Evolutionary conservation across 768 basidiomycete genomes (phyloP), one percentile per base, ranked within the genome.

Genomic region (Psilocybe subaeruginosa): DNA sequence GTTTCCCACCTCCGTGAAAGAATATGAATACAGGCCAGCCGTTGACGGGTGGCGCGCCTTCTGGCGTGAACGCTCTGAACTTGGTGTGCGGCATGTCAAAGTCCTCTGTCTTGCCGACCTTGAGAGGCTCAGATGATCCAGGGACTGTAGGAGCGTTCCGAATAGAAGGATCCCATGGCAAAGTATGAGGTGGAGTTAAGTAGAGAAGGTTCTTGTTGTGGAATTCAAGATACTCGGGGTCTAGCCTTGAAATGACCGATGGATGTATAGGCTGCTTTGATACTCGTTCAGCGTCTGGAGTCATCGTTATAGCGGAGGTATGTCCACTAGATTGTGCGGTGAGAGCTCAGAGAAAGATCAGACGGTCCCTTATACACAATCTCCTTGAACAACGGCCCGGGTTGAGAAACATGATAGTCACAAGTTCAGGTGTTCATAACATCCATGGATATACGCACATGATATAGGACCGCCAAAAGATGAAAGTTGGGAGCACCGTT

Each of bases 1-100:
- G 5, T 46, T 29, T 50, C 80, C 57, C 61, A 84, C 90, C 90
- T 55, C 91, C 91, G 63, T 91, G 91, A 69, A 87, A 90, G 79
- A 82, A 92, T 47, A 90, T 80, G 61, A 91, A 83, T 1, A 85
- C 82, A 0, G 89, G 89, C 90, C 90, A 91, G 16, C 90, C 90
- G 0, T 70, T 72, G 1, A 66, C 68, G 0, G 89, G 88, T 0
- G 76, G 66, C 3, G 68, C 57, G 0, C 85, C 84, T 49, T 81
- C 76, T 0, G 91, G 91, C 1, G 86, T 88, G 68, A 88, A 91
- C 4, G 84, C 82, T 31, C 90, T 82, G 33, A 89, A 78, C 33
- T 80, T 80, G 57, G 81, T 84, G 53, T 84, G 76, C 14, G 74
- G 78, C 56, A 89, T 67, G 29, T 79, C 72, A 51, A 82, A 81